Conservation (phyloP, 2,329 filamentous ascomycete species). For the Penicillium aurantiogriseum region DNA sequence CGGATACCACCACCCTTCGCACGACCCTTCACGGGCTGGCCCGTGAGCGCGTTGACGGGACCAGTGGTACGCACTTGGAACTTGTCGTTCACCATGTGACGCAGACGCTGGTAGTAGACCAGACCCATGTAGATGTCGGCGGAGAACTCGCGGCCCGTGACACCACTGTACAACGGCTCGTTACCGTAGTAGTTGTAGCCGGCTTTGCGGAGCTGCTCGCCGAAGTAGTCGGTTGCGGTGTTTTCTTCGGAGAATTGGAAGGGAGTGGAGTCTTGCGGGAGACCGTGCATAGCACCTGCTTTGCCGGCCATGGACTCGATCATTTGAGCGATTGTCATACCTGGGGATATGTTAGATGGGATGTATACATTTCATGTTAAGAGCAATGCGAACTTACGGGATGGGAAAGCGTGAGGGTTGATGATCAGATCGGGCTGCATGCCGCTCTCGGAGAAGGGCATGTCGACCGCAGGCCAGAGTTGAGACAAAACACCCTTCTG, state of each 20-base stretch:
- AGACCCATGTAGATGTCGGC: conserved; percentile 96
- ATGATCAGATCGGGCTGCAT: conserved; percentile 98
- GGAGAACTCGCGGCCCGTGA: conserved; percentile 89
- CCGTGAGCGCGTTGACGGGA: conserved; percentile 83
- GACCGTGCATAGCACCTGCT: conserved; percentile 85
- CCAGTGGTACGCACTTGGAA: conserved; percentile 97
- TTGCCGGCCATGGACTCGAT: conserved; percentile 96
- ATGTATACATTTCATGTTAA: neutral
- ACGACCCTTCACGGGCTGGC: conserved; percentile 94
- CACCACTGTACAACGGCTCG: conserved; percentile 97
- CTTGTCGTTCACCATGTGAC: conserved; percentile 99
- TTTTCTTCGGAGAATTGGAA: conserved; percentile 93
- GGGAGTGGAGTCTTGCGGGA: conserved; percentile 94
- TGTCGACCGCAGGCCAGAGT: conserved; percentile 89
- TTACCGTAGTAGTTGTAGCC: conserved; percentile 99
- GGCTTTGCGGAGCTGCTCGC: conserved; percentile 89
- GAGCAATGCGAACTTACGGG: conserved; percentile 54
- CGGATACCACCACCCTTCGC: conserved; percentile 97
- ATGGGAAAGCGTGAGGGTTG: conserved; percentile 98
- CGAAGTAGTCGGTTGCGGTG: conserved; percentile 91
- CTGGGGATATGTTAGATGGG: conserved; percentile 20
- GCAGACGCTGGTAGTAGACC: conserved; percentile 95
- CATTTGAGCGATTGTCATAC: conserved; percentile 99
- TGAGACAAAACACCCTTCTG: conserved; percentile 97
- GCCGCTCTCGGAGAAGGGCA: conserved; percentile 95